Evolutionary conservation across 2,329 filamentous ascomycete genomes (phyloP), one percentile per base, ranked within the genome.

Genomic region (Fusarium secorum): DNA sequence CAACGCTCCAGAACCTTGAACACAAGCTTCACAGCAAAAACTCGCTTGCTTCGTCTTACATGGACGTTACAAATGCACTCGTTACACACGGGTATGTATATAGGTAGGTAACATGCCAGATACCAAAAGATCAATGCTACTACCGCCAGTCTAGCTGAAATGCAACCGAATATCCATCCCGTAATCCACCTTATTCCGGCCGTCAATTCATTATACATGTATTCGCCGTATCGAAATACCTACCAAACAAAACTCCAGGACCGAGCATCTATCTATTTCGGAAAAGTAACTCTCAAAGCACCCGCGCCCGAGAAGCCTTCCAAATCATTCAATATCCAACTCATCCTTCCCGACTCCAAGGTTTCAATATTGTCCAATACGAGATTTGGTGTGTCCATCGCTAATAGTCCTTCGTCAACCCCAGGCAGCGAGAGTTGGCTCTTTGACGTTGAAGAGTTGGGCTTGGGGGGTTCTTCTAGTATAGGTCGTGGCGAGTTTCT

Each of bases 231-330:
- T 52, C 7, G 32, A 26, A 28, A 52, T 22, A 39, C n/a, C 15
- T 38, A 13, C 14, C 20, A 39, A 28, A n/a, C 4, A 39, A 2
- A 39, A 28, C 24, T 39, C 49, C 22, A n/a, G 26, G 24, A 7
- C 11, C 14, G 8, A 39, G 62, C 22, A 54, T 14, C 17, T 46
- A 38, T 41, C 65, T 42, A 32, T 45, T 14, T 9, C 8, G 26
- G 20, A 18, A 58, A 46, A 7, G 26, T 17, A 56, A 57, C 14
- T 24, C 54, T 70, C 39, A 75, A 51, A 5, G 42, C 64, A 10
- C 69, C 75, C 3, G 64, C 65, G 2, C 75, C 73, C 2, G 75
- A 70, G 48, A 77, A 76, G 26, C 72, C 73, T 49, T 71, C 69
- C 38, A 77, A 30, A 54, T 77, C 74, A 52, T 73, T 75, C 41